A percentile compares a stretch with the other conserved stretches of the same genome.
phyloP scores from a whole-genome alignment of 257 asterid species.

The Euphrasia confusa region DNA sequence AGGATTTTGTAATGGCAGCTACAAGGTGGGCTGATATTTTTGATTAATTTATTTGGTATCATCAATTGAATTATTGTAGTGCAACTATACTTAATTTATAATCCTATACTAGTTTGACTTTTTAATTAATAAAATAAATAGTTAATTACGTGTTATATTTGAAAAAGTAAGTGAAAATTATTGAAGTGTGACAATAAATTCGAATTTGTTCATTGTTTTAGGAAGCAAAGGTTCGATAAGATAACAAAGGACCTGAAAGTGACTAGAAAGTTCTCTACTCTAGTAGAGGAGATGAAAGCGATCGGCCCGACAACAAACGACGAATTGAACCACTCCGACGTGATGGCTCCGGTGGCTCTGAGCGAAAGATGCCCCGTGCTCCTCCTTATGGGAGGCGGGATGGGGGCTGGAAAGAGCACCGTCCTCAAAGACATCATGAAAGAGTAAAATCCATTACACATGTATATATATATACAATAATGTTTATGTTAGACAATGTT shows the following conservation, averaged over 20 bases:
- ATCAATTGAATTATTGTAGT: background rate
- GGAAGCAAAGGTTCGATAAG: conserved; percentile 85
- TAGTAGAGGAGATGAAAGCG: conserved; percentile 83
- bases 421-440: conserved; percentile 85
- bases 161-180: too few species aligned
- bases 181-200: too few species aligned
- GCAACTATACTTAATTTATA: background rate
- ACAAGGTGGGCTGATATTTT: conserved; percentile 43
- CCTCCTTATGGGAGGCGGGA: conserved; percentile 96
- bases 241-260: conserved; percentile 69
- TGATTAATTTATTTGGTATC: background rate
- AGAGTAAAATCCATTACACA: conserved; percentile 36
- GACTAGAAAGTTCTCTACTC: conserved; percentile 60
- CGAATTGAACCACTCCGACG: conserved; percentile 46
- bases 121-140: too few species aligned
- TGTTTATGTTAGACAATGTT: too few species aligned
- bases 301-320: conserved; percentile 41
- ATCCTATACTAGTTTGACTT: too few species aligned
- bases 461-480: background rate
- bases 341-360: conserved; percentile 77
- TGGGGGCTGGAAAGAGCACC: conserved; percentile 99
- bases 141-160: too few species aligned
- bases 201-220: conserved; percentile 14
- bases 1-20: conserved; percentile 79
- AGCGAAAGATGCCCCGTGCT: conserved; percentile 78